Percentiles rank a stretch among this genome's conserved stretches.
Evolutionary conservation across 2,329 filamentous ascomycete genomes (phyloP).

Genomic region (Zymoseptoria pseudotritici): DNA sequence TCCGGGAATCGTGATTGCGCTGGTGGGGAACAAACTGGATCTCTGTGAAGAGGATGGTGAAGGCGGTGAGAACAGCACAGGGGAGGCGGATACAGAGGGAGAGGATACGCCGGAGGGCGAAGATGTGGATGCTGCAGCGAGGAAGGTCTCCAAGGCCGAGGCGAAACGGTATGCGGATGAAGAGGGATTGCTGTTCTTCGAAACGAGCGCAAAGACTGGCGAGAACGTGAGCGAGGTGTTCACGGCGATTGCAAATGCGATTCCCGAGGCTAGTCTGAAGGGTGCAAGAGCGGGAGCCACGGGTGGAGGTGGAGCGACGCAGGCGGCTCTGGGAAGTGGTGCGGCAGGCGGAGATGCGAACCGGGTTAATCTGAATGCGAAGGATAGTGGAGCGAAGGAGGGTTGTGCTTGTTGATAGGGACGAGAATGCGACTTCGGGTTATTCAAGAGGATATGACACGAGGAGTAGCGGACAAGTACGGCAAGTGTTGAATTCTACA

Average conservation of each 20-base stretch:
- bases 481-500: background rate
- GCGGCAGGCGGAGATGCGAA: slow-evolving; percentile 50
- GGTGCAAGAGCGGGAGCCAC: slow-evolving; percentile 65
- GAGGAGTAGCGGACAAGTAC: background rate
- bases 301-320: slow-evolving; percentile 45
- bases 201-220: slow-evolving; percentile 95
- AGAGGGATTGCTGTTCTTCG: slow-evolving; percentile 89
- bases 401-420: slow-evolving; percentile 70
- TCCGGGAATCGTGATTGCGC: slow-evolving; percentile 90
- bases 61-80: slow-evolving; percentile 41
- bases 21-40: slow-evolving; percentile 96
- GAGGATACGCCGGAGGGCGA: slow-evolving; percentile 38
- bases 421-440: background rate
- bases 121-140: slow-evolving; percentile 53
- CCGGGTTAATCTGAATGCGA: slow-evolving; percentile 72
- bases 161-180: slow-evolving; percentile 91
- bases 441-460: background rate
- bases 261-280: slow-evolving; percentile 94
- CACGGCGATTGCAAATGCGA: slow-evolving; percentile 94
- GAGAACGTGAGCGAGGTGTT: slow-evolving; percentile 94
- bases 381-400: slow-evolving; percentile 71
- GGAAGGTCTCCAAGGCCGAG: slow-evolving; percentile 86
- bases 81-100: slow-evolving; percentile 43
- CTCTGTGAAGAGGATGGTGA: slow-evolving; percentile 51
- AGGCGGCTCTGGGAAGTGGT: slow-evolving; percentile 45